Evolutionary conservation across 371 early-diverging fungal genomes (phyloP).

Genomic region (Mucor racemosus): DNA sequence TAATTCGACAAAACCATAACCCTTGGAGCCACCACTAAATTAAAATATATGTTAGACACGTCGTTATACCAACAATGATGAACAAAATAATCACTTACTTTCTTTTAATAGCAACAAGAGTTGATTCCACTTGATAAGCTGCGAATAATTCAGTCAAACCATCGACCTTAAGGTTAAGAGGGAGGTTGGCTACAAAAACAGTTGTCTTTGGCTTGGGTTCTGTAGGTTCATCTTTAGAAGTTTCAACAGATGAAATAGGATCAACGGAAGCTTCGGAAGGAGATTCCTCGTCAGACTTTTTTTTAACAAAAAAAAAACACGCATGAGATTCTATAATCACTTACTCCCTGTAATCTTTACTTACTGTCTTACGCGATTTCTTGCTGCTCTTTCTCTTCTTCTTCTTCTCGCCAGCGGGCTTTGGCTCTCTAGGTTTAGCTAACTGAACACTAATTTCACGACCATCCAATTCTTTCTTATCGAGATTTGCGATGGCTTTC

Average conservation of each 20-base stretch:
- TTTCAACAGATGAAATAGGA: constrained; percentile 13
- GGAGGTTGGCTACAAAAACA: constrained; percentile 93
- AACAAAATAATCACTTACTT: constrained; percentile 22
- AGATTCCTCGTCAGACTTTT: not conserved
- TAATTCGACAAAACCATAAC: constrained; percentile 93
- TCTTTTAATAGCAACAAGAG: constrained; percentile 70
- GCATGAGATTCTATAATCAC: not conserved
- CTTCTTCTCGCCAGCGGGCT: not conserved
- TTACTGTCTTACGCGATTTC: constrained; percentile 12
- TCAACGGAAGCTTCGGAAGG: constrained; percentile 4
- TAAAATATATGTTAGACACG: not conserved
- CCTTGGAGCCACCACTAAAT: constrained; percentile 75
- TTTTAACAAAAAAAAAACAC: not conserved
- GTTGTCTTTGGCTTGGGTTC: constrained; percentile 70
- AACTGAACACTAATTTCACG: constrained; percentile 88
- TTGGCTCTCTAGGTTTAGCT: constrained; percentile 66
- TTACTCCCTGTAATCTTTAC: not conserved
- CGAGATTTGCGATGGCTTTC: constrained; percentile 71
- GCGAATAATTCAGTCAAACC: constrained; percentile 78
- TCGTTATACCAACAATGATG: not conserved
- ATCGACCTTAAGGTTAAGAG: constrained; percentile 80
- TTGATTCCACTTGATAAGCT: constrained; percentile 77
- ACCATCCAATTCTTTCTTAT: constrained; percentile 79
- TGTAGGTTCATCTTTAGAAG: not conserved
- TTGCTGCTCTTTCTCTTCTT: constrained; percentile 14